Base-by-base conservation (phyloP, 1,284 basidiomycete genomes). In the Bjerkandera adusta region DNA sequence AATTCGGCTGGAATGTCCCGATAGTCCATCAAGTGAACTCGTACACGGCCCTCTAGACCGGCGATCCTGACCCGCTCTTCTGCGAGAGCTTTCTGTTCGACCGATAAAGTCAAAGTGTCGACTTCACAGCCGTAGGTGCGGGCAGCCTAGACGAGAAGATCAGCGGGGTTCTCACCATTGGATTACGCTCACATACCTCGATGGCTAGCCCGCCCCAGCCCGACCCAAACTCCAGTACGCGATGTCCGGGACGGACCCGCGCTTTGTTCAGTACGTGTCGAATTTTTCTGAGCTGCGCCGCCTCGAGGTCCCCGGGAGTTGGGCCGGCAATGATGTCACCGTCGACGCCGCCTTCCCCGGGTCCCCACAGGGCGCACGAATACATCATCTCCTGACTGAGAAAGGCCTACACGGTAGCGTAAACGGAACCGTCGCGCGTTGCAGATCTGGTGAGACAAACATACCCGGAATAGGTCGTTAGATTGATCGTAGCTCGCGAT, bases 121-220 rank as follows among this genome's bases (percentile, higher is more conserved):
- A 95, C 90, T 57, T 85, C 84, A 63, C 89, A 92, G 8, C 83
- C 85, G 57, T 74, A 87, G 13, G 71, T 72, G 24, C 72, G 72
- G 7, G 83, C 85, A 48, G 86, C 86, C 81, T 85, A 49, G 34
- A 44, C 46, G 7, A 39, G 10, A 47, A 30, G 21, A 36, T 36
- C n/a, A 26, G 26, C 20, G 21, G 5, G 12, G 16, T n/a, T 8
- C 7, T 36, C n/a, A 11, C 15, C 20, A 18, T 22, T 30, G n/a
- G 25, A 29, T 13, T 15, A 30, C 32, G 24, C 61, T 60, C 43
- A 76, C 12, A 65, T 27, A 88, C 89, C 76, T 90, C 88, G 52
- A 96, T 95, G 7, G 91, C 89, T 43, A 96, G 76, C 36, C 83
- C 88, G 11, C 92, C 92, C 92, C 92, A 95, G 6, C 92, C 92